A percentile compares a stretch with the other conserved stretches of the same genome.
Evolutionary conservation across 768 basidiomycete genomes (phyloP).

Genomic region (Dioszegia crocea): DNA sequence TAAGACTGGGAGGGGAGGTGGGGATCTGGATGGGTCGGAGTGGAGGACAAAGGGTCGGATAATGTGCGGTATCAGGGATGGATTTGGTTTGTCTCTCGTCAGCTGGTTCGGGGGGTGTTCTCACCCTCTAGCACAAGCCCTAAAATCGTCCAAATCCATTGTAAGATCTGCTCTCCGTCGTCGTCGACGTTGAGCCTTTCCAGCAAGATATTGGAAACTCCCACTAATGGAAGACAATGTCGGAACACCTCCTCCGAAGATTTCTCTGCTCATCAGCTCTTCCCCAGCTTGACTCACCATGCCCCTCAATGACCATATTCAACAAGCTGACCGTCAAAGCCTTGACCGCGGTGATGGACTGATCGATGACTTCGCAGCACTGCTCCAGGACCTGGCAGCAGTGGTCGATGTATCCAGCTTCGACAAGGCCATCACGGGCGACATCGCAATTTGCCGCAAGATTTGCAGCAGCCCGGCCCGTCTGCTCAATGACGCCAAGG

Average conservation of each 20-base stretch:
- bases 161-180: background rate
- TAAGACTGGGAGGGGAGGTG: background rate
- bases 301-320: constrained; percentile 21
- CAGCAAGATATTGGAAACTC: background rate
- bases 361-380: background rate
- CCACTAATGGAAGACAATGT: background rate
- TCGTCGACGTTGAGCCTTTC: background rate
- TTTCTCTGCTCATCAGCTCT: background rate
- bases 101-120: background rate
- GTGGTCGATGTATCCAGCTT: constrained; percentile 8
- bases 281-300: constrained; percentile 13
- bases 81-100: background rate
- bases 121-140: background rate
- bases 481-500: background rate
- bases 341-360: background rate
- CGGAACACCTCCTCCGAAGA: background rate
- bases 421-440: constrained; percentile 6
- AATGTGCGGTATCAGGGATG: background rate
- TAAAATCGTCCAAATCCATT: constrained; percentile 16
- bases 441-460: constrained; percentile 16
- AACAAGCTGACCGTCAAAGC: constrained; percentile 16
- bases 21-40: background rate
- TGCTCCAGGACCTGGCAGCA: background rate
- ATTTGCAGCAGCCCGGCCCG: constrained; percentile 22
- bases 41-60: background rate